Evolutionary conservation across 2,329 filamentous ascomycete genomes (phyloP).

Genomic region (Colletotrichum camelliae): DNA sequence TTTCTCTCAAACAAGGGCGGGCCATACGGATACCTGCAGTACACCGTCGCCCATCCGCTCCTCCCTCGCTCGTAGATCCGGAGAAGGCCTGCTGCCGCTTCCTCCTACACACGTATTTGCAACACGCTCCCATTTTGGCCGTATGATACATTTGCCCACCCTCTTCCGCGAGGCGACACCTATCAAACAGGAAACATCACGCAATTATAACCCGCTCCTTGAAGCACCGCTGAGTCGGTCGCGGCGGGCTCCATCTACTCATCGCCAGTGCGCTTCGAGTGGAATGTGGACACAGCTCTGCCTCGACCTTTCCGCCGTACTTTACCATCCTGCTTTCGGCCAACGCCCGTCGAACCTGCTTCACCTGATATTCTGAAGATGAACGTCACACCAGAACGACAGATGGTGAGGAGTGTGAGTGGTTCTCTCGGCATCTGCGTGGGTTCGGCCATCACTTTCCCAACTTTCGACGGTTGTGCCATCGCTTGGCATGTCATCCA

Average conservation of each 20-base stretch:
- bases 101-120: background rate
- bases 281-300: background rate
- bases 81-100: background rate
- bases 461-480: background rate
- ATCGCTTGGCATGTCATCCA: background rate
- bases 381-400: background rate
- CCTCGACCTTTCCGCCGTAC: too few species aligned
- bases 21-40: background rate
- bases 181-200: conserved; percentile 11
- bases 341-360: background rate
- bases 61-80: background rate
- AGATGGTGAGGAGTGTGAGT: background rate
- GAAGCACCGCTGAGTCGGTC: background rate
- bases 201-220: background rate
- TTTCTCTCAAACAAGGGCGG: conserved; percentile 8
- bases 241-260: background rate
- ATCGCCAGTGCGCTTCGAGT: background rate
- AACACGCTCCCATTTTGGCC: background rate
- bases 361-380: conserved; percentile 7
- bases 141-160: background rate
- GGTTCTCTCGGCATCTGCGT: background rate
- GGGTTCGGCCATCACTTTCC: background rate
- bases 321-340: conserved; percentile 5
- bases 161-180: background rate
- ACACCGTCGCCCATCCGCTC: background rate